These are phyloP conservation scores for Coccinonectria pachysandricola DNA, from an alignment of 2,329 filamentous ascomycete species.

Conservation along the genomic window DNA sequence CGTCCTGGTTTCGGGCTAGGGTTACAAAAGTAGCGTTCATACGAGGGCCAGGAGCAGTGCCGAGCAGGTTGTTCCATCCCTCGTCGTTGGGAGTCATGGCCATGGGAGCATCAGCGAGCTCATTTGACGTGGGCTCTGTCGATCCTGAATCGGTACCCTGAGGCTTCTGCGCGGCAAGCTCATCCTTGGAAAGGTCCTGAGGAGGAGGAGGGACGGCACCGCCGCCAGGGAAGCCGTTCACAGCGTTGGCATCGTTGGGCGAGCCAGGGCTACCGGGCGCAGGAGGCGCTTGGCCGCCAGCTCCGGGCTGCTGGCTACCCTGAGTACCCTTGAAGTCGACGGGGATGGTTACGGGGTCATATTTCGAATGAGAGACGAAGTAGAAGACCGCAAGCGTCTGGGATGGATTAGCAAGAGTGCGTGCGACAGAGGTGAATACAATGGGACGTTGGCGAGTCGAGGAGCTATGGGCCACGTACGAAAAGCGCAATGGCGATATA, in stretches of 20 bases:
- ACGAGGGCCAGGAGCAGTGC: slow-evolving; percentile 54
- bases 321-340: slow-evolving; percentile 2
- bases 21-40: slow-evolving; percentile 98
- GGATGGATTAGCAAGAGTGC: slow-evolving; percentile 6
- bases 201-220: slow-evolving; percentile 4
- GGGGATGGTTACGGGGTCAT: slow-evolving; percentile 29
- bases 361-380: slow-evolving; percentile 58
- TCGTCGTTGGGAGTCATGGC: slow-evolving; percentile 40
- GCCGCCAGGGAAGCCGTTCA: slow-evolving; percentile 15
- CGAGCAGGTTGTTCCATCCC: slow-evolving; percentile 41
- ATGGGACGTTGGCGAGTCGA: slow-evolving; percentile 2
- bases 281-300: slow-evolving; percentile 13
- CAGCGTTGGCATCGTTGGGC: slow-evolving; percentile 11
- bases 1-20: slow-evolving; percentile 80
- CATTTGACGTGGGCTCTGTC: slow-evolving; percentile 9
- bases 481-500: slow-evolving; percentile 75
- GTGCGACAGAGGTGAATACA: slow-evolving; percentile 2
- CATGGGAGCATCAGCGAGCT: slow-evolving; percentile 34
- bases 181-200: slow-evolving; percentile 11
- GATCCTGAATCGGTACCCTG: slow-evolving; percentile 5
- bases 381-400: slow-evolving; percentile 50
- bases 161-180: slow-evolving; percentile 10
- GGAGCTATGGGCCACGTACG: slow-evolving; percentile 42
- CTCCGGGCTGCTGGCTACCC: slow-evolving; percentile 8
- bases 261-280: slow-evolving; percentile 12